A percentile compares a stretch with the other conserved stretches of the same genome.
Evolutionary conservation across 2,329 filamentous ascomycete genomes (phyloP).

Genomic region (Amesomyces nigricolor): DNA sequence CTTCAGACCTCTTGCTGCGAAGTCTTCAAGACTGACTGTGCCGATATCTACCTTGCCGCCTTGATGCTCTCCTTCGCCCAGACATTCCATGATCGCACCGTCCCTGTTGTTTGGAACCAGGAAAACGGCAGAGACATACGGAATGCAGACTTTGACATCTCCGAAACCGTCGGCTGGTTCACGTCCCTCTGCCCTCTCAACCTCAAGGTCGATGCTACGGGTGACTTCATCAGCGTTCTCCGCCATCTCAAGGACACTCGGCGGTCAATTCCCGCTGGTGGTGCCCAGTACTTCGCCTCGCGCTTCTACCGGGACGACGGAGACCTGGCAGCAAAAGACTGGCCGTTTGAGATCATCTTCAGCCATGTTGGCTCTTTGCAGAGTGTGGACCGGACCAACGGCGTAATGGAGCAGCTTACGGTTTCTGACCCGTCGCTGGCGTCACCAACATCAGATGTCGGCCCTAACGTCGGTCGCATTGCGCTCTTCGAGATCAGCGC

Average conservation of each 20-base stretch:
- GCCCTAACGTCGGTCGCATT: constrained; percentile 42
- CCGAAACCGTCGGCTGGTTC: constrained; percentile 56
- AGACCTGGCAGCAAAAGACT: constrained; percentile 33
- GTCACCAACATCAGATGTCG: constrained; percentile 41
- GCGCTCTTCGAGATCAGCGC: constrained; percentile 47
- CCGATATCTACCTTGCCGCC: constrained; percentile 50
- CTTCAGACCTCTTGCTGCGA: constrained; percentile 40
- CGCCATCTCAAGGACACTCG: constrained; percentile 50
- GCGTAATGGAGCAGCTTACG: constrained; percentile 44
- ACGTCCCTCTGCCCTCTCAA: constrained; percentile 50
- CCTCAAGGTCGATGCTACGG: constrained; percentile 37
- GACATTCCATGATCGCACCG: constrained; percentile 46
- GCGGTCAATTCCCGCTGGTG: constrained; percentile 39
- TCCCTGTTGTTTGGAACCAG: constrained; percentile 51
- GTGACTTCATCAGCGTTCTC: constrained; percentile 47
- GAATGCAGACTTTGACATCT: constrained; percentile 44
- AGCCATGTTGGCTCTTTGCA: constrained; percentile 48
- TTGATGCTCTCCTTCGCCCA: constrained; percentile 51
- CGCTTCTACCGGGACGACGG: constrained; percentile 35
- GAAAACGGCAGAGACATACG: constrained; percentile 44
- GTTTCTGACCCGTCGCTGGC: constrained; percentile 36
- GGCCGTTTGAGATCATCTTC: constrained; percentile 54
- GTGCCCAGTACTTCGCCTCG: constrained; percentile 46
- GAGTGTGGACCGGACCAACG: constrained; percentile 42
- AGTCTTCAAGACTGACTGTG: constrained; percentile 46